phyloP scores from a whole-genome alignment of 495 filamentous ascomycete genomes.

The Daldinia loculata region DNA sequence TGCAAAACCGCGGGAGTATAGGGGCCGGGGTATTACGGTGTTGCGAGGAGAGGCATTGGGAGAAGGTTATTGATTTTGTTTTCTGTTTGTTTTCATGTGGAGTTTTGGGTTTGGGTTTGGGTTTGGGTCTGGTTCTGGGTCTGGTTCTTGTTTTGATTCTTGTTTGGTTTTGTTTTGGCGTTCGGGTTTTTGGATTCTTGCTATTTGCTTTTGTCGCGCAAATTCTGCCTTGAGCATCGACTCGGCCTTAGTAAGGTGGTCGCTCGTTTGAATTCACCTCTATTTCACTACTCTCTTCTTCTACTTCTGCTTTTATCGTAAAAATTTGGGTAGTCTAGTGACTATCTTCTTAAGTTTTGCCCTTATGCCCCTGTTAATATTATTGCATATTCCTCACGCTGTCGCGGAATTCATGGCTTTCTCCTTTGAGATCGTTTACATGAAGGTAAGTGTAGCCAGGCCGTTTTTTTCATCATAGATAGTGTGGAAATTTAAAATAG shows the following conservation, averaged over 20 bases:
- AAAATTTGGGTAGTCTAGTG: not conserved
- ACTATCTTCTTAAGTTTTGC: not conserved
- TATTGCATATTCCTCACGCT: no score
- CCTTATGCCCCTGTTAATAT: not conserved
- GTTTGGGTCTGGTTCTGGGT: not conserved
- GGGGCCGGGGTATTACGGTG: not conserved
- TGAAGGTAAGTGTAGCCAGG: no score
- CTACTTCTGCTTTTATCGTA: not conserved
- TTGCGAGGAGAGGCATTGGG: not conserved
- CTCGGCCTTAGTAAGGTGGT: slow-evolving; percentile 4
- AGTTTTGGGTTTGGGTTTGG: not conserved
- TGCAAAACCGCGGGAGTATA: slow-evolving; percentile 29
- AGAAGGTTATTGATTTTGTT: not conserved
- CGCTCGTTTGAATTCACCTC: slow-evolving; percentile 13
- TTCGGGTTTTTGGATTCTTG: not conserved
- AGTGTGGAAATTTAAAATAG: no score
- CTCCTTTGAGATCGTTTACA: no score
- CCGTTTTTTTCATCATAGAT: no score
- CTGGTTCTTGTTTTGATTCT: slow-evolving; percentile 2
- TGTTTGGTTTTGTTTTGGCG: slow-evolving; percentile 4
- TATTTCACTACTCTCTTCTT: not conserved
- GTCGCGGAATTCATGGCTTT: no score
- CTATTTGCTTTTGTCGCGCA: not conserved
- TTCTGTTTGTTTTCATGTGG: not conserved
- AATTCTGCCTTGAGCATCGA: not conserved